Percentiles rank a stretch among this genome's conserved stretches.
Evolutionary conservation across 2,329 filamentous ascomycete species (phyloP).

Genomic region (Cercospora zeina): DNA sequence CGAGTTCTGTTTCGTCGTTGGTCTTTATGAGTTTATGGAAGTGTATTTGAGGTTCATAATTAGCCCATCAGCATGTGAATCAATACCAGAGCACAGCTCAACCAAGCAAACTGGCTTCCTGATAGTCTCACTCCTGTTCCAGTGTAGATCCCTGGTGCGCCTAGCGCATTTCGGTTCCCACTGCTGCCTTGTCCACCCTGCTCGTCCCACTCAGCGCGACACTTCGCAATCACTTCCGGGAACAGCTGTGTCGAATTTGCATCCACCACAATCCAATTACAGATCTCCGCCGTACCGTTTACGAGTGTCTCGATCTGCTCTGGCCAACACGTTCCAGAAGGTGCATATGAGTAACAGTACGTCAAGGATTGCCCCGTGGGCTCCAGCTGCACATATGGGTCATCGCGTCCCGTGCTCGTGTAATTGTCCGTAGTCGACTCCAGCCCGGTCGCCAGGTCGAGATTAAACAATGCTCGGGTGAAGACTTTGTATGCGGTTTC

Average conservation of each 20-base stretch:
- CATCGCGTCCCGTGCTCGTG: constrained; percentile 43
- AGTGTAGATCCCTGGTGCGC: neutral
- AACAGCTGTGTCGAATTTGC: constrained; percentile 28
- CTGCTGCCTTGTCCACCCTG: neutral
- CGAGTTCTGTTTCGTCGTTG: neutral
- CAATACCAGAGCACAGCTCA: neutral
- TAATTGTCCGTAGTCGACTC: constrained; percentile 46
- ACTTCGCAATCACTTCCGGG: constrained; percentile 20
- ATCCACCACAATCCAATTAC: constrained; percentile 29
- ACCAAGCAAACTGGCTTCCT: neutral
- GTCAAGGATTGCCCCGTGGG: constrained; percentile 22
- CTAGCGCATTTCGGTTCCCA: neutral
- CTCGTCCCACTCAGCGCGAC: neutral
- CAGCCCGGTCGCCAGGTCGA: constrained; percentile 57
- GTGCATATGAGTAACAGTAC: constrained; percentile 27
- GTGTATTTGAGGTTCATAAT: neutral
- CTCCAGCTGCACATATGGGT: constrained; percentile 5
- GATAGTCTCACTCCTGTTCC: neutral
- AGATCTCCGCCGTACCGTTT: constrained; percentile 26
- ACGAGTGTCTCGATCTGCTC: constrained; percentile 24
- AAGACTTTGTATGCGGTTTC: constrained; percentile 58
- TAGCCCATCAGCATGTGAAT: neutral
- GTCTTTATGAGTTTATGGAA: neutral
- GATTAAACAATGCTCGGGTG: constrained; percentile 52
- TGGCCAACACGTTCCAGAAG: constrained; percentile 27